These are phyloP conservation scores for Bombardia bombarda DNA, from an alignment of 495 filamentous ascomycete species.

Conservation along the genomic window DNA sequence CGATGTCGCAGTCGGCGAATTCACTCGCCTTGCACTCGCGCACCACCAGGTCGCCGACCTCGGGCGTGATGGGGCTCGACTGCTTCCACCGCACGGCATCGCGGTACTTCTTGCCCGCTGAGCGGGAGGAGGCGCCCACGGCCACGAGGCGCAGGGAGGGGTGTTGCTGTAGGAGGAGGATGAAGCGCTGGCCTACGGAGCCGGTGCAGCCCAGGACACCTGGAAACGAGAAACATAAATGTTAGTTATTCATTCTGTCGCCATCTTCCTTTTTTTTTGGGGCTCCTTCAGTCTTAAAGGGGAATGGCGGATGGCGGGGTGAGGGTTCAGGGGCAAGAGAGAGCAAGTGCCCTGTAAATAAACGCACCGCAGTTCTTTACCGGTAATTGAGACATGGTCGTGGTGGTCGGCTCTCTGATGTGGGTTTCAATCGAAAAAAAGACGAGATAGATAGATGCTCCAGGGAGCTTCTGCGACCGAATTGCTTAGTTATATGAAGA, in stretches of 20 bases:
- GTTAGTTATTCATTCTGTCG: not conserved
- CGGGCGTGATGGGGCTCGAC: conserved; percentile 58
- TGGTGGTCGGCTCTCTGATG: not conserved
- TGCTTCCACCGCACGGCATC: conserved; percentile 85
- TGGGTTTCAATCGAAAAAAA: not conserved
- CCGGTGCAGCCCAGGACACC: conserved; percentile 68
- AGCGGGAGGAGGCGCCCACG: conserved; percentile 70
- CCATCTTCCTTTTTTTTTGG: not conserved
- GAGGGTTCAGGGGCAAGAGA: not conserved
- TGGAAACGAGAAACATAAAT: conserved; percentile 12
- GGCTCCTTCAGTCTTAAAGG: not conserved
- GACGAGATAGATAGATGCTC: not conserved
- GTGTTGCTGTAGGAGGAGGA: conserved; percentile 71
- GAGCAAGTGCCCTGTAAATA: not conserved
- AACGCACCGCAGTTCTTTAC: conserved; percentile 45
- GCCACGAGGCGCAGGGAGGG: conserved; percentile 68
- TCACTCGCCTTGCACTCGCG: conserved; percentile 66
- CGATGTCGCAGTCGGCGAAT: conserved; percentile 77
- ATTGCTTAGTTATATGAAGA: too few relatives aligned
- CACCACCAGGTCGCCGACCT: conserved; percentile 59
- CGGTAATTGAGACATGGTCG: conserved; percentile 35
- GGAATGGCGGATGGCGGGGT: not conserved
- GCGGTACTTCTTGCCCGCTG: conserved; percentile 74
- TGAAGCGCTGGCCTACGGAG: conserved; percentile 80
- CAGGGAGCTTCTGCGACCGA: too few relatives aligned